These are phyloP conservation scores for Psilocybe cubensis DNA, from an alignment of 768 basidiomycete species.

Conservation along the genomic window DNA sequence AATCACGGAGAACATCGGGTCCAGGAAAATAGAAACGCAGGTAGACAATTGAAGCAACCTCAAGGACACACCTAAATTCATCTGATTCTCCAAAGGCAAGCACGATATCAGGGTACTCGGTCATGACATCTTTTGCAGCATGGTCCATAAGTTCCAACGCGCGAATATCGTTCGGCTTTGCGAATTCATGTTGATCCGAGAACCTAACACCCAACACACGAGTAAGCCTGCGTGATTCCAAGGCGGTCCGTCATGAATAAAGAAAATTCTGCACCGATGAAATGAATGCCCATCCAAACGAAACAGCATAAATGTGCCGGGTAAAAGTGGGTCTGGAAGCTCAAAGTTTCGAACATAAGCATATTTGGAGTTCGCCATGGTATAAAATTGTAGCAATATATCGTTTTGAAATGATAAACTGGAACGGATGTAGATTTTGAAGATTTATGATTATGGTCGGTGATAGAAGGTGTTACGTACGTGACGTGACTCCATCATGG, in stretches of 20 bases:
- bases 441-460: neutral
- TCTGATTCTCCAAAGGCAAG: conserved; percentile 96
- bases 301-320: conserved; percentile 81
- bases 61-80: conserved; percentile 79
- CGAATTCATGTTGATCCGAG: conserved; percentile 79
- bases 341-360: conserved; percentile 92
- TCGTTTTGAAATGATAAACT: neutral
- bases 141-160: conserved; percentile 92
- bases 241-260: neutral
- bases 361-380: conserved; percentile 92
- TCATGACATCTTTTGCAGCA: conserved; percentile 82
- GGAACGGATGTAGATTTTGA: neutral
- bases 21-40: neutral
- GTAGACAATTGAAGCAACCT: neutral
- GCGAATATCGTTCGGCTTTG: conserved; percentile 89
- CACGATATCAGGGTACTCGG: conserved; percentile 80
- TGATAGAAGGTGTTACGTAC: neutral
- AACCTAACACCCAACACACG: conserved; percentile 54
- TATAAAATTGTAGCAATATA: neutral
- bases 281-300: conserved; percentile 94
- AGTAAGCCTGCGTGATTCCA: neutral
- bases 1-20: neutral
- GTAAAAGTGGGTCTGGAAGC: conserved; percentile 84
- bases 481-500: neutral
- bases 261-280: conserved; percentile 63